A percentile compares a stretch with the other conserved stretches of the same genome.
These are phyloP conservation scores for Penicillium atrosanguineum DNA, from an alignment of 495 filamentous ascomycete genomes.

Conservation along the genomic window DNA sequence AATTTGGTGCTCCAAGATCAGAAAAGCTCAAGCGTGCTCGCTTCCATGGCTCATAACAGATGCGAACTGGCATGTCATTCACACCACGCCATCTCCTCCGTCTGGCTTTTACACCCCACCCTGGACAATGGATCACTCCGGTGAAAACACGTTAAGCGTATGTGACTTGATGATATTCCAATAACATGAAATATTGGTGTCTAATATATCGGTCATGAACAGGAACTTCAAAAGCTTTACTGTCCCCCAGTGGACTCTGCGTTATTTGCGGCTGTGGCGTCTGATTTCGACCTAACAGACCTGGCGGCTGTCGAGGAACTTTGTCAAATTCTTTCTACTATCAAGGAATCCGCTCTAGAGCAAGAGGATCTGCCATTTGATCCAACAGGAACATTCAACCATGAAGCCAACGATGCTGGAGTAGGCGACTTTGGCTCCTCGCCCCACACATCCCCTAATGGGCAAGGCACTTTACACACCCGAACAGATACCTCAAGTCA, in stretches of 20 bases:
- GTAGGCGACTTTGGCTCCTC: neutral
- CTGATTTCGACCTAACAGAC: constrained; percentile 59
- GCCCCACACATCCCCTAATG: neutral
- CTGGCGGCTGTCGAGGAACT: constrained; percentile 49
- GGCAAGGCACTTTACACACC: neutral
- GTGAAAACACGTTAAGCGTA: neutral
- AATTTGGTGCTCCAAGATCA: neutral
- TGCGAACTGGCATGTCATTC: neutral
- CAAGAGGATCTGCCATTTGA: constrained; percentile 76
- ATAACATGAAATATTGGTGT: neutral
- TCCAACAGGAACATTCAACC: constrained; percentile 58
- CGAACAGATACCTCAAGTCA: constrained; percentile 47
- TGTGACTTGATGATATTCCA: neutral
- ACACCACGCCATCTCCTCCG: neutral
- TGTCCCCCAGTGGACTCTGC: constrained; percentile 64
- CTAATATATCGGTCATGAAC: neutral
- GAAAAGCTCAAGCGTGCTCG: neutral
- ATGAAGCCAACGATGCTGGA: constrained; percentile 18
- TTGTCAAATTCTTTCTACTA: constrained; percentile 49
- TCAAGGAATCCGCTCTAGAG: constrained; percentile 58
- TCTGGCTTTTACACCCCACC: neutral
- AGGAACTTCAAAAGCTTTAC: constrained; percentile 50
- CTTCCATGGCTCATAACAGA: neutral
- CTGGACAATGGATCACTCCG: neutral
- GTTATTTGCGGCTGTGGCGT: constrained; percentile 61